Base-by-base conservation (phyloP, 345 rosid species). In the Conringia planisiliqua region DNA sequence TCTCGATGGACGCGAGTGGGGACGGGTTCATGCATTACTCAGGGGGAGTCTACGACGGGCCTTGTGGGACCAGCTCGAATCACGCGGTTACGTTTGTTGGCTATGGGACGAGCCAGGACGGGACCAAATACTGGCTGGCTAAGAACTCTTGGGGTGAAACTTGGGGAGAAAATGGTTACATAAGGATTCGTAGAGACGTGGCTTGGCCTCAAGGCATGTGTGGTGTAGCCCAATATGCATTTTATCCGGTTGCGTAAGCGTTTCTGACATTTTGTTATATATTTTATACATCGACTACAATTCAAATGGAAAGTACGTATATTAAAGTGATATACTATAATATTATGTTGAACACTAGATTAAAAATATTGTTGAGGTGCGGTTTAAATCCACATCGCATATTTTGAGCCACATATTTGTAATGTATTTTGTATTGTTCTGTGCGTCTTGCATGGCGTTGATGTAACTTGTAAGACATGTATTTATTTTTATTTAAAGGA, bases 81-180 rank as follows among this genome's bases (percentile, higher is more conserved):
- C 95, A 87, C 14, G 88, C 83, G 0, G 87, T 84, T 36, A 82
- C 86, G 1, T 76, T 82, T 0, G 79, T 89, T 17, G 95, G 95
- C 5, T 89, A 84, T 17, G 95, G 91, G 22, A 46, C 33, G 47
- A 66, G 68, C 48, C 3, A 40, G 2, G 83, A 76, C 7, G 88
- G 89, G 9, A 79, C 78, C 0, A 80, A 84, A 50, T 87, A 87
- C 51, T 87, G 90, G 90, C n/a, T 84, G 62, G 73, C 85, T 10
- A 87, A 87, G 85, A 87, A 87, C 52, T 87, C 95, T 0, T 87
- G 90, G 88, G 91, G 90, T 1, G 57, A 76, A 0, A 38, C 75
- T 35, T 89, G 89, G 89, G 89, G 88, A 1, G 89, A 87, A 33
- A 20, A 50, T 1, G 95, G 91, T 16, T 89, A 82, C 17, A 83